Percentiles rank a stretch among this genome's conserved stretches.
These are phyloP conservation scores for Rhizopus microsporus DNA, from an alignment of 371 early-diverging fungal species.

Conservation along the genomic window DNA sequence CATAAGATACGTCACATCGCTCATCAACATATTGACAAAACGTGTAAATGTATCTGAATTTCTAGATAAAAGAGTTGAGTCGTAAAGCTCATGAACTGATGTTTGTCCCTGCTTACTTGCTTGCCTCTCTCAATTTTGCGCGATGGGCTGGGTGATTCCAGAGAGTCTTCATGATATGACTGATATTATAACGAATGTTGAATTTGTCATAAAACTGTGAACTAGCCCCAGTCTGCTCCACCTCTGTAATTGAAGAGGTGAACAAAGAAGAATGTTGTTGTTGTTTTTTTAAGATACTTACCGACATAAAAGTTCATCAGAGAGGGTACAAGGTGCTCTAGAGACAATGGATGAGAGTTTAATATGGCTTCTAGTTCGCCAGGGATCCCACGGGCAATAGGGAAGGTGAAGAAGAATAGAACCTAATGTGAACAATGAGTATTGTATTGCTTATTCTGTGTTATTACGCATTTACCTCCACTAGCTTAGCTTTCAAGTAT, in stretches of 20 bases:
- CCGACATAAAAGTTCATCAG: slow-evolving; percentile 90
- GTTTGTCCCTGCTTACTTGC: slow-evolving; percentile 47
- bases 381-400: slow-evolving; percentile 43
- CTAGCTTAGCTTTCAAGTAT: slow-evolving; percentile 90
- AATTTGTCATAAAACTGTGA: slow-evolving; percentile 98
- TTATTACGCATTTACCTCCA: slow-evolving; percentile 63
- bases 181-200: slow-evolving; percentile 94
- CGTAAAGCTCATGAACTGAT: too few species aligned
- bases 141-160: slow-evolving; percentile 78
- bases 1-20: slow-evolving; percentile 93
- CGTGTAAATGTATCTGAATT: slow-evolving; percentile 78
- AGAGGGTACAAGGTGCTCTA: slow-evolving; percentile 74
- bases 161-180: slow-evolving; percentile 86
- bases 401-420: slow-evolving; percentile 73
- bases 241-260: slow-evolving; percentile 51
- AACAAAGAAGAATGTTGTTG: not conserved
- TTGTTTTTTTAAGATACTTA: slow-evolving; percentile 26
- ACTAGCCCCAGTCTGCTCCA: slow-evolving; percentile 91
- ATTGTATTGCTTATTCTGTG: not conserved
- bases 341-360: slow-evolving; percentile 72
- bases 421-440: slow-evolving; percentile 43
- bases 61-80: slow-evolving; percentile 20
- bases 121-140: slow-evolving; percentile 56
- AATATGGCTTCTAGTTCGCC: slow-evolving; percentile 73
- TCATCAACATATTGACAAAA: slow-evolving; percentile 94